These are phyloP conservation scores for Ceratobasidium sp. DNA, from an alignment of 1,284 basidiomycete genomes.

Conservation along the genomic window DNA sequence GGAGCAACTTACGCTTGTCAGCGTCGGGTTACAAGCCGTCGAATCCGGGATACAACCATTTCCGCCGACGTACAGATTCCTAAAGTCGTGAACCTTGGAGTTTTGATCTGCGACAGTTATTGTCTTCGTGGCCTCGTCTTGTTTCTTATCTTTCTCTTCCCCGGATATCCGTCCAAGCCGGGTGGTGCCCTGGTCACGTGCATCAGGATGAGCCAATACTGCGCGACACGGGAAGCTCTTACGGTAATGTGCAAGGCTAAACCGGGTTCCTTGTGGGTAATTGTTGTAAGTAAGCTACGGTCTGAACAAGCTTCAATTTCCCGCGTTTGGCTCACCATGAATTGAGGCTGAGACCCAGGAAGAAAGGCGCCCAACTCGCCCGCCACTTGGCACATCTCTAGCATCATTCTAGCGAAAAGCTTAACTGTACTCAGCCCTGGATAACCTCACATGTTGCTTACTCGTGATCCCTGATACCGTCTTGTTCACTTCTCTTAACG, in stretches of 20 bases:
- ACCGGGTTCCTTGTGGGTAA: conserved; percentile 28
- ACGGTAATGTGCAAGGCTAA: conserved; percentile 37
- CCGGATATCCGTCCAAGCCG: not conserved
- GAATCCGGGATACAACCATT: conserved; percentile 42
- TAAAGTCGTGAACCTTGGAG: conserved; percentile 27
- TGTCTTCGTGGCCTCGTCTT: not conserved
- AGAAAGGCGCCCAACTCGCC: conserved; percentile 17
- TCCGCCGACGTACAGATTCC: conserved; percentile 37
- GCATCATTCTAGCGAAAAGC: conserved; percentile 45
- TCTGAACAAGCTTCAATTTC: not conserved
- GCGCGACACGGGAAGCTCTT: not conserved
- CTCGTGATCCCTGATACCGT: conserved; percentile 12
- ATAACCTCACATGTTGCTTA: no score
- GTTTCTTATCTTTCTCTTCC: not conserved
- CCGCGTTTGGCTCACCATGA: conserved; percentile 22
- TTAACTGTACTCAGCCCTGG: no score
- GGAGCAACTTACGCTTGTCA: conserved; percentile 40
- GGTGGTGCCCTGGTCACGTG: conserved; percentile 2
- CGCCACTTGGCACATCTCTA: conserved; percentile 24
- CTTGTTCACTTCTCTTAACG: not conserved
- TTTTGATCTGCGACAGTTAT: conserved; percentile 29
- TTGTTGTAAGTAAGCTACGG: no score
- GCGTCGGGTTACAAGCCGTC: conserved; percentile 43
- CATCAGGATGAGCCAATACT: not conserved
- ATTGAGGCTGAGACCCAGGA: conserved; percentile 42